Base-by-base conservation (phyloP, 441 rosid species). In the Manihot esculenta region DNA sequence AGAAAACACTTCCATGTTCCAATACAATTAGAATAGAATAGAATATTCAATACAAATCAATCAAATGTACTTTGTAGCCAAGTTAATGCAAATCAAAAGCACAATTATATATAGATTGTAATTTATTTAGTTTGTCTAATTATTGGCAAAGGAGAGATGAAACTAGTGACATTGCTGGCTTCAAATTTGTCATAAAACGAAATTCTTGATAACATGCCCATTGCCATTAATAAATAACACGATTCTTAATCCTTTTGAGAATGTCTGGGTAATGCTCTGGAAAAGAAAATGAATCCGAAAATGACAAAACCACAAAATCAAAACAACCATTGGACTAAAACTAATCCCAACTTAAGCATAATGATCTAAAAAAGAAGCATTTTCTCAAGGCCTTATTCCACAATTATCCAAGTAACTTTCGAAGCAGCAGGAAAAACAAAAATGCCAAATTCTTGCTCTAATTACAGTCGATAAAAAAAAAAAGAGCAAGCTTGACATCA, bases 361-460 rank as follows among this genome's bases (percentile, higher is more conserved):
- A 49, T 50, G 50, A 21, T 64, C 57, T 14, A 42, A 62, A 58
- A 11, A 35, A 24, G n/a, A 23, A 62, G 45, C 74, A 45, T 17
- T 4, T 21, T 47, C 44, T n/a, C 45, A 7, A n/a, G 23, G 30
- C 60, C 23, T 23, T 42, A 70, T 47, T 21, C 41, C 51, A 2
- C 56, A 23, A 35, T 56, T 13, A 23, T 2, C 7, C 59, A 35
- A 54, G 54, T 42, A 54, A 23, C 69, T 14, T 24, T 72, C 26
- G 23, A 64, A 63, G 47, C 12, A 60, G 33, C 15, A 5, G 26
- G 21, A 65, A 42, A 27, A 41, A 14, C 12, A 42, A 54, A 44
- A 57, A 24, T 51, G 42, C 54, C 53, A 51, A 73, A 68, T n/a
- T 61, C n/a, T 8, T 42, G 49, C 67, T 27, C 54, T 24, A 74